A percentile compares a stretch with the other conserved stretches of the same genome.
Evolutionary conservation across 805 yeast genomes (phyloP).

Genomic region (Nakazawaea sp.): DNA sequence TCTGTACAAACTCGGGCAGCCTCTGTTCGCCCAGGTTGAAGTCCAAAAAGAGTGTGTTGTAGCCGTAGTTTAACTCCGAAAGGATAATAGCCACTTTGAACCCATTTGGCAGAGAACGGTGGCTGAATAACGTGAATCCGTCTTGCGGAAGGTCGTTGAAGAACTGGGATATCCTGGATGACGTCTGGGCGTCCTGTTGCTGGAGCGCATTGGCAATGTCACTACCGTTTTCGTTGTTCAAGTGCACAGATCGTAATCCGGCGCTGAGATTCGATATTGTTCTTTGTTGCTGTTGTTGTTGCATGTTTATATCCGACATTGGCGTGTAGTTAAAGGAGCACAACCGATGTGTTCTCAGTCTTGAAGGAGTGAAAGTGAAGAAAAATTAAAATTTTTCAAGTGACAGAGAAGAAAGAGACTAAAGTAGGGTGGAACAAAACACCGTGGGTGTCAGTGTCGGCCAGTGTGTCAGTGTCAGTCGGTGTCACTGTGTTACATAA

Average conservation of each 20-base stretch:
- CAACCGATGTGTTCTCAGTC: too few species aligned
- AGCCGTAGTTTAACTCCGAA: slow-evolving; percentile 73
- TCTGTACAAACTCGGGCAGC: slow-evolving; percentile 88
- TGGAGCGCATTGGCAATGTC: slow-evolving; percentile 11
- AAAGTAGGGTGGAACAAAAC: too few species aligned
- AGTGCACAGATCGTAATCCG: slow-evolving; percentile 35
- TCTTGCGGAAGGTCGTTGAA: slow-evolving; percentile 70
- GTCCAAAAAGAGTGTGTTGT: slow-evolving; percentile 78
- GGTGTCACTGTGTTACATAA: too few species aligned
- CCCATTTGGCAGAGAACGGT: slow-evolving; percentile 89
- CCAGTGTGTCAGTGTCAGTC: too few species aligned
- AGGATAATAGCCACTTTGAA: slow-evolving; percentile 90
- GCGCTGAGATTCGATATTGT: slow-evolving; percentile 38
- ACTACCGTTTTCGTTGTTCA: slow-evolving; percentile 14
- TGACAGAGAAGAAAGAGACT: background rate
- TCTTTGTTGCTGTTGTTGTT: slow-evolving; percentile 5
- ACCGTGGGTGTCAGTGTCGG: too few species aligned
- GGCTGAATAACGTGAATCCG: slow-evolving; percentile 80
- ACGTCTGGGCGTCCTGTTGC: slow-evolving; percentile 15
- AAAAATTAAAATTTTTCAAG: too few species aligned
- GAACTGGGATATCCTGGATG: slow-evolving; percentile 32
- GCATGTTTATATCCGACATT: too few species aligned
- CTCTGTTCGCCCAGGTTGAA: slow-evolving; percentile 87
- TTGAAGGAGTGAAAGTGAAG: too few species aligned
- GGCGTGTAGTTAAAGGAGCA: too few species aligned